Evolutionary conservation across 2,329 filamentous ascomycete species (phyloP), one percentile per base, ranked within the genome.

Genomic region (Fusarium graminum): DNA sequence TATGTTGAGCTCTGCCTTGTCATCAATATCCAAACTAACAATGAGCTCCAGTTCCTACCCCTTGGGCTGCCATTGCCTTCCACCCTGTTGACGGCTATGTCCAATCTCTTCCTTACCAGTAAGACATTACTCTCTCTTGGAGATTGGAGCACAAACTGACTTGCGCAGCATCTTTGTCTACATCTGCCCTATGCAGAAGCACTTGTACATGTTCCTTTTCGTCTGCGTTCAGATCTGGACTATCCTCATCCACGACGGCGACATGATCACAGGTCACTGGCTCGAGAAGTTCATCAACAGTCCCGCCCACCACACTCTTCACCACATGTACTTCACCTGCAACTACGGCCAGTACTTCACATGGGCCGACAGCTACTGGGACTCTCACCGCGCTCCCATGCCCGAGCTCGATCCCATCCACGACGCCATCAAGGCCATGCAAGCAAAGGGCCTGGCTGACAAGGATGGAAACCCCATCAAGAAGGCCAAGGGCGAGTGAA

Each of bases 291-390:
- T 76, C 67, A 79, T 83, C 76, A 83, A 83, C 77, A 80, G 79
- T 63, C 79, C 81, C 8, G 81, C 81, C 12, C 80, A 81, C 71
- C 81, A 83, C 75, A 82, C 80, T 6, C 74, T 82, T 30, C 81
- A 83, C 71, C 81, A 83, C 74, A 80, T 83, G 72, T 82, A 81
- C 74, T 83, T 83, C 70, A 83, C 78, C 60, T 78, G 79, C 78
- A 82, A 82, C 74, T 82, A 82, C 71, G 80, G 80, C 59, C 80
- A 82, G 72, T 82, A 82, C 72, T 82, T 82, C 63, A 82, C 80
- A 61, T 82, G 79, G 80, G 79, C 79, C 67, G 80, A 82, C 68
- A 76, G 50, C 72, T 81, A 78, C 69, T 82, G 80, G 63, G 75
- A 77, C 68, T 82, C 80, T 13, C 80, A 82, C 73, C 71, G 78